Conservation (phyloP, 495 filamentous ascomycete species). For the Chaetomium cochliodes region DNA sequence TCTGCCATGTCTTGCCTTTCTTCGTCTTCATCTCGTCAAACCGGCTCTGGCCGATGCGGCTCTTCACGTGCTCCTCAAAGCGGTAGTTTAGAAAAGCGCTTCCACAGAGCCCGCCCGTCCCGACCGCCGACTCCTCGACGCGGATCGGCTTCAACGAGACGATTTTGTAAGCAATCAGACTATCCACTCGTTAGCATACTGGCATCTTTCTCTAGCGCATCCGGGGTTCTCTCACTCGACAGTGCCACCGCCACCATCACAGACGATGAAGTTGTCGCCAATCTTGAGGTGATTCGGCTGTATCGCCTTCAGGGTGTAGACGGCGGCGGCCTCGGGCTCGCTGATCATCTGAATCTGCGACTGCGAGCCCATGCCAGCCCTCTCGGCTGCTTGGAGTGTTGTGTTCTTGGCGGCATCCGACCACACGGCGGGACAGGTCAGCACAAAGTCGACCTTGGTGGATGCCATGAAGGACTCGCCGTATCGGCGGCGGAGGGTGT, state of each 20-base stretch:
- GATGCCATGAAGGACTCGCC: conserved; percentile 61
- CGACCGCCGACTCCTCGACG: conserved; percentile 64
- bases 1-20: conserved; percentile 66
- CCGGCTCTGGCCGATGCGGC: conserved; percentile 52
- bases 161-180: conserved; percentile 68
- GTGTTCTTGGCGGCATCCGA: conserved; percentile 69
- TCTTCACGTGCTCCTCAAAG: conserved; percentile 66
- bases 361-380: conserved; percentile 63
- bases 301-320: conserved; percentile 67
- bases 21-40: conserved; percentile 63
- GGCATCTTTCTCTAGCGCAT: conserved; percentile 29
- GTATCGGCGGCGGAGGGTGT: conserved; percentile 64
- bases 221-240: conserved; percentile 50
- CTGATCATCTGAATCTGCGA: conserved; percentile 65
- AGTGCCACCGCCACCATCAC: conserved; percentile 77
- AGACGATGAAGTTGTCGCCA: conserved; percentile 71
- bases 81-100: conserved; percentile 68
- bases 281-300: conserved; percentile 62
- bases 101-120: conserved; percentile 65
- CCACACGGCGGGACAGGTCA: conserved; percentile 83
- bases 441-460: conserved; percentile 63
- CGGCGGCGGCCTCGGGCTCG: conserved; percentile 74
- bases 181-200: conserved; percentile 31
- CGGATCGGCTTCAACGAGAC: conserved; percentile 56
- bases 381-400: conserved; percentile 62